phyloP scores from a whole-genome alignment of 2,329 filamentous ascomycete genomes.

The Aspergillus pseudoviridinutans region DNA sequence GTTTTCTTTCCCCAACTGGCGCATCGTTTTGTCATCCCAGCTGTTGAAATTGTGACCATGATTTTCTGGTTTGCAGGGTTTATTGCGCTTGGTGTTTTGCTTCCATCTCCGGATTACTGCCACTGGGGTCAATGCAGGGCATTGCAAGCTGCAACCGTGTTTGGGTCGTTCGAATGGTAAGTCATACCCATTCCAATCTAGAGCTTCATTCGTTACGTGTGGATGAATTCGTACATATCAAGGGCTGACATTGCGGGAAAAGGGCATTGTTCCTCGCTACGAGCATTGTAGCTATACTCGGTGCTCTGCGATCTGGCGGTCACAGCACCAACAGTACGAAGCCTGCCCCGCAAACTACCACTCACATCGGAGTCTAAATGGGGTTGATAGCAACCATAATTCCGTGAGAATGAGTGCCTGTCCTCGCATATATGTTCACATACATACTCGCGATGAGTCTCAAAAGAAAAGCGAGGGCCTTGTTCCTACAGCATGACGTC shows the following conservation, averaged over 20 bases:
- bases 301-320: slow-evolving; percentile 41
- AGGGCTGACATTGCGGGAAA: slow-evolving; percentile 6
- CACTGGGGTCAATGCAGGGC: slow-evolving; percentile 54
- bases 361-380: slow-evolving; percentile 11
- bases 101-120: slow-evolving; percentile 56
- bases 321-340: slow-evolving; percentile 17
- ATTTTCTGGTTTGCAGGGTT: slow-evolving; percentile 90
- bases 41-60: slow-evolving; percentile 67
- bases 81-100: slow-evolving; percentile 66
- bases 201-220: background rate
- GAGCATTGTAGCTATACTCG: slow-evolving; percentile 46
- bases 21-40: slow-evolving; percentile 63
- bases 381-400: background rate
- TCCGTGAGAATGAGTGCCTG: background rate
- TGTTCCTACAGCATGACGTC: background rate
- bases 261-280: slow-evolving; percentile 48
- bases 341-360: slow-evolving; percentile 21
- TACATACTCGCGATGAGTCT: background rate
- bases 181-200: slow-evolving; percentile 8
- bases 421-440: background rate
- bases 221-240: background rate
- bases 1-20: slow-evolving; percentile 58
- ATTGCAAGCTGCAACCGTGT: slow-evolving; percentile 51
- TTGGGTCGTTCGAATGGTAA: slow-evolving; percentile 48
- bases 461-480: background rate